Evolutionary conservation across 495 filamentous ascomycete species (phyloP).

Genomic region (Lophiostoma macrostomum): DNA sequence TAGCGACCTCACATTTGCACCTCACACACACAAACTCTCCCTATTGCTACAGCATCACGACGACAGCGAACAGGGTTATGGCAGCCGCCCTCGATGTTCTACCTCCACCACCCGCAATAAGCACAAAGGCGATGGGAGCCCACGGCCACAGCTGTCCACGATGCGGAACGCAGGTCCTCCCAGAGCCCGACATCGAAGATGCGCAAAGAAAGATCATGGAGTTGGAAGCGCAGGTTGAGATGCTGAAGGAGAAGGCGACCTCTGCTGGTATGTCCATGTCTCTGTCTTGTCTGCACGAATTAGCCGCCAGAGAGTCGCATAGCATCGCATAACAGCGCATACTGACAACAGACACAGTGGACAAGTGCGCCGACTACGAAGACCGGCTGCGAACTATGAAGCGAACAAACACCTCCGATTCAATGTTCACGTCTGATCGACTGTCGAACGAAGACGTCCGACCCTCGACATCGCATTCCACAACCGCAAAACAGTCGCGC

Average conservation of each 20-base stretch:
- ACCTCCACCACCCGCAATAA: neutral
- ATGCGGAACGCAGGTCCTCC: slow-evolving; percentile 19
- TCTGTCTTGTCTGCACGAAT: neutral
- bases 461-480: too few relatives aligned
- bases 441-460: slow-evolving; percentile 37
- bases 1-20: neutral
- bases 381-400: slow-evolving; percentile 73
- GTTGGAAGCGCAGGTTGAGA: slow-evolving; percentile 71
- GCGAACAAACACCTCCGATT: slow-evolving; percentile 17
- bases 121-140: slow-evolving; percentile 9
- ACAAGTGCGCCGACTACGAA: slow-evolving; percentile 93
- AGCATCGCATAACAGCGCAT: too few relatives aligned
- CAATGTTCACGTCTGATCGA: slow-evolving; percentile 29
- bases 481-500: slow-evolving; percentile 47
- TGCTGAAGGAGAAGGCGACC: slow-evolving; percentile 72
- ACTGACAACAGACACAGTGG: slow-evolving; percentile 44
- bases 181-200: slow-evolving; percentile 1
- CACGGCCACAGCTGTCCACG: slow-evolving; percentile 27
- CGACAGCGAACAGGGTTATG: neutral
- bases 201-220: slow-evolving; percentile 57
- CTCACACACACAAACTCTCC: neutral
- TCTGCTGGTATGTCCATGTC: slow-evolving; percentile 58
- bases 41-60: slow-evolving; percentile 1
- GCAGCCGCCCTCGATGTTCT: slow-evolving; percentile 9
- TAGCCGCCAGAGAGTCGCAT: too few relatives aligned